Evolutionary conservation across 2,329 filamentous ascomycete genomes (phyloP).

Genomic region (Polytolypa hystricis): DNA sequence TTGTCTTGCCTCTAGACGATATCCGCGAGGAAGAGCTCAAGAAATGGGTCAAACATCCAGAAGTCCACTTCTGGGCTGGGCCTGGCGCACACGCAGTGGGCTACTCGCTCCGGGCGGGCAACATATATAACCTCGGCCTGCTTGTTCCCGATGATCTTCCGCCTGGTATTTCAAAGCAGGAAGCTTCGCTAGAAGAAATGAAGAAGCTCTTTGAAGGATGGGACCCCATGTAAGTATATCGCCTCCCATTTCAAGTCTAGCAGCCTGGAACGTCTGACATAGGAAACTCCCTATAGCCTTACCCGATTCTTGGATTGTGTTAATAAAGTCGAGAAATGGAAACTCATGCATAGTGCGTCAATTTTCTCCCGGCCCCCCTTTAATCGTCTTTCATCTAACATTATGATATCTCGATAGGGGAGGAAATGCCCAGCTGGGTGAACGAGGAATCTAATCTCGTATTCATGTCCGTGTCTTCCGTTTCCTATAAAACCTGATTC

Average conservation of each 20-base stretch:
- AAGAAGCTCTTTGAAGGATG: constrained; percentile 47
- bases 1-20: constrained; percentile 37
- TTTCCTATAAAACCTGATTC: neutral
- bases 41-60: constrained; percentile 37
- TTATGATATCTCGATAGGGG: constrained; percentile 25
- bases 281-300: constrained; percentile 13
- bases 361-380: accelerated
- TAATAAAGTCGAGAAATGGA: constrained; percentile 56
- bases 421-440: constrained; percentile 45
- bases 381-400: neutral
- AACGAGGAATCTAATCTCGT: constrained; percentile 42
- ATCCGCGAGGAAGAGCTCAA: constrained; percentile 39
- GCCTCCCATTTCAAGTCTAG: too few species aligned
- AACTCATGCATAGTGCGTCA: constrained; percentile 43
- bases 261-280: neutral
- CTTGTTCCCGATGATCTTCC: constrained; percentile 54
- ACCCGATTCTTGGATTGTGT: constrained; percentile 40
- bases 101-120: constrained; percentile 49
- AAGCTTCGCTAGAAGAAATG: constrained; percentile 52
- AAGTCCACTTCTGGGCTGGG: constrained; percentile 45
- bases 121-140: constrained; percentile 55
- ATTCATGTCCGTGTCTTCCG: constrained; percentile 22
- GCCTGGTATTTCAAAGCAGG: constrained; percentile 38
- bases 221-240: constrained; percentile 52
- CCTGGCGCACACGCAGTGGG: constrained; percentile 45